Evolutionary conservation across 208 protist species (phyloP), one percentile per base, ranked within the genome.

Genomic region (Crithidia brevicula): DNA sequence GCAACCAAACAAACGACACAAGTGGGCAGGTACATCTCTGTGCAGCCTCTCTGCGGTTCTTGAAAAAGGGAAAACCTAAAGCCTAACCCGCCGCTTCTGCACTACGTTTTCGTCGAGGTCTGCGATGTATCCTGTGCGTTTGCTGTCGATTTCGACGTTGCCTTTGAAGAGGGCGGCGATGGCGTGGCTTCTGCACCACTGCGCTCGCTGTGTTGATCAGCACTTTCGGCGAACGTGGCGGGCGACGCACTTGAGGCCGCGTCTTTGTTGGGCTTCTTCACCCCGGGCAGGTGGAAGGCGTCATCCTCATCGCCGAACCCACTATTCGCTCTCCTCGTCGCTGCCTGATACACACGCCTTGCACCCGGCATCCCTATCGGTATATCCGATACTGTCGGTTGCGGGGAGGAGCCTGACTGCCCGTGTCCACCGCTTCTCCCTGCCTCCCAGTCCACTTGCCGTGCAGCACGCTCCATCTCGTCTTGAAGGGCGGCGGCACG

Each of bases 221-320:
- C 36, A 30, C n/a, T 27, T 25, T 22, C 33, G 11, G 15, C 22
- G 28, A 9, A n/a, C 8, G 6, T 22, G 52, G 10, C 2, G 9
- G 10, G 31, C 18, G 11, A 23, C 6, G 9, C 7, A 9, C 11
- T 33, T 25, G 54, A 31, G 16, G 36, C 54, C 38, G 27, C 47
- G 54, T 47, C 23, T 4, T 28, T 66, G 23, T 62, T 67, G 45
- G 28, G 16, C 18, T 78, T 74, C 18, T 81, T 74, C 52, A 50
- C 51, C 4, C 65, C 72, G 11, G 75, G 72, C 45, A 84, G 20
- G 47, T 86, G 80, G 34, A 86, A 71, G 2, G 46, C 71, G 31
- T 84, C 74, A 42, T 77, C 72, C 31, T 77, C 80, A 0, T 50
- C 38, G 33, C 36, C 18, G 2, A 58, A 28, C 18, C 34, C 46